These are phyloP conservation scores for Geum urbanum DNA, from an alignment of 306 rosid species.

Conservation along the genomic window DNA sequence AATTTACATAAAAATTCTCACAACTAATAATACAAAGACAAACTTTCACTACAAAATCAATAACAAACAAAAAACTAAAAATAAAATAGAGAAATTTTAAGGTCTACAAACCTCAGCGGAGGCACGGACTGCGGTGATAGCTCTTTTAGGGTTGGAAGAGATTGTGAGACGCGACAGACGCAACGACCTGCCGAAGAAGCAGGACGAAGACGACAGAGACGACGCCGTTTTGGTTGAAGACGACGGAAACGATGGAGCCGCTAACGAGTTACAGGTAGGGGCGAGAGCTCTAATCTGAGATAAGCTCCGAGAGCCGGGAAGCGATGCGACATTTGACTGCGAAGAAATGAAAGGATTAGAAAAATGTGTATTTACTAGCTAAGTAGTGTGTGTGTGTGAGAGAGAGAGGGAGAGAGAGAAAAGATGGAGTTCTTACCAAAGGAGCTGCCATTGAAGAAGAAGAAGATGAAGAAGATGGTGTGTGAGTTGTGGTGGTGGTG, in stretches of 20 bases:
- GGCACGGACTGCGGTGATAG: conserved; percentile 40
- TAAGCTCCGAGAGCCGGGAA: conserved; percentile 24
- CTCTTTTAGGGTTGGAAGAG: conserved; percentile 29
- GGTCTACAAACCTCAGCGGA: too few relatives aligned
- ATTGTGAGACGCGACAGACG: conserved; percentile 24
- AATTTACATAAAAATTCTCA: neutral
- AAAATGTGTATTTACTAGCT: too few relatives aligned
- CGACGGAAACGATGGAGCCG: conserved; percentile 15
- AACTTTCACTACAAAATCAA: neutral
- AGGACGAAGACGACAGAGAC: too few relatives aligned
- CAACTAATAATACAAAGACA: neutral
- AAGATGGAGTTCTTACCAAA: conserved; percentile 26
- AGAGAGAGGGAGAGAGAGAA: too few relatives aligned
- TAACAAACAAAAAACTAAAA: too few relatives aligned
- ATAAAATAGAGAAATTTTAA: too few relatives aligned
- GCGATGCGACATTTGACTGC: conserved; percentile 43
- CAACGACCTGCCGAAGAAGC: conserved; percentile 30
- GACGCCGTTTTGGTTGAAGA: conserved; percentile 22
- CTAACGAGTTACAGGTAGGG: conserved; percentile 21
- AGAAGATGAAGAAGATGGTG: neutral
- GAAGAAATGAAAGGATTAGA: neutral
- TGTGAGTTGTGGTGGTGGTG: neutral
- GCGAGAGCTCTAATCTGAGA: conserved; percentile 21
- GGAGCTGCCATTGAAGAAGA: conserved; percentile 46
- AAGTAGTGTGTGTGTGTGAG: too few relatives aligned